Conservation (phyloP, 2,329 filamentous ascomycete genomes). For the Talaromyces sp. region DNA sequence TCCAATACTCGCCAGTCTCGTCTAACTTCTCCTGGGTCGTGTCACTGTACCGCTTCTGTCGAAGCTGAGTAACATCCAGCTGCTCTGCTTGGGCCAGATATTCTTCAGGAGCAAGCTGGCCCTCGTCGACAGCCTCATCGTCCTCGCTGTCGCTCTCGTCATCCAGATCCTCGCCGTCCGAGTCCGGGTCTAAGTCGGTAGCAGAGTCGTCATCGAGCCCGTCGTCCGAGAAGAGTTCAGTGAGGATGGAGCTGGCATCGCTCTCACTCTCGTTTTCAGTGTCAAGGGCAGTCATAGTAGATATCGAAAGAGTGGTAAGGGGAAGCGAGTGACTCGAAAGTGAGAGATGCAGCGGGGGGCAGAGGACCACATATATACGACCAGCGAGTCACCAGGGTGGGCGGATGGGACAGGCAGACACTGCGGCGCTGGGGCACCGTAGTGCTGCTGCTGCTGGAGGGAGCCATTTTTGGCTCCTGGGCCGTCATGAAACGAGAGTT, state of each 20-base stretch:
- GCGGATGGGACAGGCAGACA: background rate
- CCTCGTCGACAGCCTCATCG: slow-evolving; percentile 9
- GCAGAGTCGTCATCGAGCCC: background rate
- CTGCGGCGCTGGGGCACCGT: background rate
- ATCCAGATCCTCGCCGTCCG: slow-evolving; percentile 13
- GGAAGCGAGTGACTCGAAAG: background rate
- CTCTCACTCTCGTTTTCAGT: slow-evolving; percentile 16
- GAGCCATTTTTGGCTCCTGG: slow-evolving; percentile 12
- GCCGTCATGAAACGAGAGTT: background rate
- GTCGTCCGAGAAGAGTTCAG: slow-evolving; percentile 4
- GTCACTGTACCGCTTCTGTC: slow-evolving; percentile 24
- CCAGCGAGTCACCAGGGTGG: background rate
- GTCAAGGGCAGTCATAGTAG: background rate
- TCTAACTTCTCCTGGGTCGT: slow-evolving; percentile 23
- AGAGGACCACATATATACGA: background rate
- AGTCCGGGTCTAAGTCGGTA: slow-evolving; percentile 13
- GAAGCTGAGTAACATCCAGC: slow-evolving; percentile 22
- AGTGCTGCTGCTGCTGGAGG: slow-evolving; percentile 9
- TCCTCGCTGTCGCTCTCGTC: slow-evolving; percentile 13
- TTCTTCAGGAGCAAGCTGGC: slow-evolving; percentile 10
- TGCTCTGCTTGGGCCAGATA: slow-evolving; percentile 21
- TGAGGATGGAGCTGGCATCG: slow-evolving; percentile 15
- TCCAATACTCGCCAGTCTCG: slow-evolving; percentile 20
- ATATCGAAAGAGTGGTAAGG: background rate
- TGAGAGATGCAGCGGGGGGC: background rate